Conservation (phyloP, 2,329 filamentous ascomycete species). For the Sporothrix curviconia region DNA sequence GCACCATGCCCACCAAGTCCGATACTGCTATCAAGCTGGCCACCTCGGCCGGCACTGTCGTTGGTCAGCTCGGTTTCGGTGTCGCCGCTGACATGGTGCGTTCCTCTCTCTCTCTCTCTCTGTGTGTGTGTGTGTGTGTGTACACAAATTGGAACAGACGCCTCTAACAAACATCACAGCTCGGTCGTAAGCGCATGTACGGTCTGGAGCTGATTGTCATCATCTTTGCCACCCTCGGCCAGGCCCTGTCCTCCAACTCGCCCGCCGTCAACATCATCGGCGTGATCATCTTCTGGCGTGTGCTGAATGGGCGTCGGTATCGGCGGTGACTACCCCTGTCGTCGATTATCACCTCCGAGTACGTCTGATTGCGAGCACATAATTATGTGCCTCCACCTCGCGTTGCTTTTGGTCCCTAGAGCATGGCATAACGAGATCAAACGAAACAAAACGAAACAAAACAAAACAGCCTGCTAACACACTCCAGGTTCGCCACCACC, state of each 20-base stretch:
- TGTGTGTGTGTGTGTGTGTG: too few species aligned
- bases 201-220: slow-evolving; percentile 74
- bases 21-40: slow-evolving; percentile 82
- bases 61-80: slow-evolving; percentile 77
- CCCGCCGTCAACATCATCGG: slow-evolving; percentile 57
- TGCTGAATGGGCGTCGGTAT: slow-evolving; percentile 68
- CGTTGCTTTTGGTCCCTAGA: too few species aligned
- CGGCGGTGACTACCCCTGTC: slow-evolving; percentile 73
- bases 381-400: too few species aligned
- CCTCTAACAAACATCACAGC: slow-evolving; percentile 3
- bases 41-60: slow-evolving; percentile 74
- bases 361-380: neutral
- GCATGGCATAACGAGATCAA: too few species aligned
- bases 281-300: slow-evolving; percentile 72
- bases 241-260: slow-evolving; percentile 59
- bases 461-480: neutral
- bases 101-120: neutral
- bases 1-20: slow-evolving; percentile 56
- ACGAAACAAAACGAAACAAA: too few species aligned
- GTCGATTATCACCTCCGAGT: slow-evolving; percentile 75
- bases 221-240: slow-evolving; percentile 69
- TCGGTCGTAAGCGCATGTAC: slow-evolving; percentile 51
- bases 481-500: slow-evolving; percentile 61
- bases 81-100: slow-evolving; percentile 57
- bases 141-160: too few species aligned